These are phyloP conservation scores for Aspergillus cavernicola DNA, from an alignment of 495 filamentous ascomycete species.

Conservation along the genomic window DNA sequence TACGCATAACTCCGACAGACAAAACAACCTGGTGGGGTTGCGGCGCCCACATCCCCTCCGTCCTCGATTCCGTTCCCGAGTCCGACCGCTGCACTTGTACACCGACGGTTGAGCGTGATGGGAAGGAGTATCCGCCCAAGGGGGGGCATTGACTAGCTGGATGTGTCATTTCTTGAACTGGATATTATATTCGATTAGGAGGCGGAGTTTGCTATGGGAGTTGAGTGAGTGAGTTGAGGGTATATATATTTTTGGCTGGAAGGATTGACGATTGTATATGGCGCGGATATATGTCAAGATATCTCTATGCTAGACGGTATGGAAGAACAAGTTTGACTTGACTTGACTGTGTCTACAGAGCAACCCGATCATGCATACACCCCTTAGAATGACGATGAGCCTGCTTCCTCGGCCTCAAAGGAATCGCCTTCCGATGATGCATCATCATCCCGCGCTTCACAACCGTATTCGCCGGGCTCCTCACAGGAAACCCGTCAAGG, in stretches of 20 bases:
- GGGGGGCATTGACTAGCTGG: slow-evolving; percentile 42
- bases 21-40: slow-evolving; percentile 71
- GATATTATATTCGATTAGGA: too few species aligned
- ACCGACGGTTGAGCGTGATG: slow-evolving; percentile 57
- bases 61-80: slow-evolving; percentile 60
- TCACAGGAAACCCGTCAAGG: slow-evolving; percentile 43
- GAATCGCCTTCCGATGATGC: not conserved
- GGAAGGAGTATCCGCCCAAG: slow-evolving; percentile 61
- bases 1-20: too few species aligned
- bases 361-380: not conserved
- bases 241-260: too few species aligned
- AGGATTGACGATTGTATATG: too few species aligned
- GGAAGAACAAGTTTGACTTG: too few species aligned
- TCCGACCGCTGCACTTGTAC: slow-evolving; percentile 61
- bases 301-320: too few species aligned
- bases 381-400: slow-evolving; percentile 13
- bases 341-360: not conserved
- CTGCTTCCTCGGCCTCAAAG: slow-evolving; percentile 2
- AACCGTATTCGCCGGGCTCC: slow-evolving; percentile 3
- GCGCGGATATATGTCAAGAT: too few species aligned
- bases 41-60: slow-evolving; percentile 61
- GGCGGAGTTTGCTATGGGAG: not conserved
- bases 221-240: not conserved
- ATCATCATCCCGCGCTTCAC: not conserved
- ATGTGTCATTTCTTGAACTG: slow-evolving; percentile 20